Base-by-base conservation (phyloP, 2,329 filamentous ascomycete genomes). In the Exophiala xenobiotica region DNA sequence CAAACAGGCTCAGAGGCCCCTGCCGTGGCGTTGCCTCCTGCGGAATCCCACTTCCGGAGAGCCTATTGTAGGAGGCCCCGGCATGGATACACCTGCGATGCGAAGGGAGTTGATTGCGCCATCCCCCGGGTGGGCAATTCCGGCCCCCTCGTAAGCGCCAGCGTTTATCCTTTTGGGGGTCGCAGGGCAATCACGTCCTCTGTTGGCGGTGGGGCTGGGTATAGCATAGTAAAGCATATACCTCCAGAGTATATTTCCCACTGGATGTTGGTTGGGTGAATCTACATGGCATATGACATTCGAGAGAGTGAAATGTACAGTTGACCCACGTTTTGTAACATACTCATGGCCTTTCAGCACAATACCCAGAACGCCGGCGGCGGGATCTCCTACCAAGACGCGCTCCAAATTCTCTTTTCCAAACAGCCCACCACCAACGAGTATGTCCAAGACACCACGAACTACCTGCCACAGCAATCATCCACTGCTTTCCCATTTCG, bases 401-500 rank as follows among this genome's bases (percentile, higher is more conserved):
- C 33, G 6, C 33, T 38, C 14, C 33, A 38, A 38, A 6, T 38
- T 38, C 33, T 38, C 33, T 38, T 38, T n/a, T 38, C 6, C 33
- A 38, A 38, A 38, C 33, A 38, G 33, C 33, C 33, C 14, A 38
- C 14, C 33, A 38, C 33, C 33, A 38, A 38, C 33, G 33, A n/a
- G 14, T 38, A 38, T 38, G 33, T 38, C 33, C 33, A 38, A n/a
- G 33, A 38, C 33, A 38, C 33, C 33, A 38, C 33, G 6, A 27
- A 27, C 26, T 27, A 27, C 26, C 26, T 27, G 12, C 26, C 26
- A 6, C 26, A 20, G 40, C 24, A 46, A 46, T 46, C 24, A 33
- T 35, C 43, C 19, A 24, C 43, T 26, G 43, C 43, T 46, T 46
- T 35, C 31, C 16, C 24, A 19, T 46, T 46, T 46, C 24, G 31